Conservation (phyloP, 1,284 basidiomycete genomes). For the Pholiota adiposa region DNA sequence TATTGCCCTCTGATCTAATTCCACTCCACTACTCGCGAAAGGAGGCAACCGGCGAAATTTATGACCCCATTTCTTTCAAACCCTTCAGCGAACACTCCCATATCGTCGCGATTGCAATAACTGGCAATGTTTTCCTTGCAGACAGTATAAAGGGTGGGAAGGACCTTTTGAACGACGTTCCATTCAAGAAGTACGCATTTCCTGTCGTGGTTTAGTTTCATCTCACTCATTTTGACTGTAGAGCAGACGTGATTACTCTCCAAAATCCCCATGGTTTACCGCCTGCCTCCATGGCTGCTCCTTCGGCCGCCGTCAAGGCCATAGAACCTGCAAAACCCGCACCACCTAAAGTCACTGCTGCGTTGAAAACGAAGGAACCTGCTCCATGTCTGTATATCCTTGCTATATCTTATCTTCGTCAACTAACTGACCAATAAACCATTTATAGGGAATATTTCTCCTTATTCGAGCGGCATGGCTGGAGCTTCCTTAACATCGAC, state of each 20-base stretch:
- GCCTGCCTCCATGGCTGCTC: constrained; percentile 52
- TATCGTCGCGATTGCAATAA: constrained; percentile 87
- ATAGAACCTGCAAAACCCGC: constrained; percentile 34
- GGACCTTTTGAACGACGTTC: constrained; percentile 86
- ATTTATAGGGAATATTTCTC: constrained; percentile 83
- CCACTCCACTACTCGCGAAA: constrained; percentile 87
- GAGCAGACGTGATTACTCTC: constrained; percentile 90
- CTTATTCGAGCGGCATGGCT: constrained; percentile 88
- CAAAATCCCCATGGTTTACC: constrained; percentile 85
- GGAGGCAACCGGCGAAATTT: constrained; percentile 76
- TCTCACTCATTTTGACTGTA: constrained; percentile 28
- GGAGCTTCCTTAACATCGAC: constrained; percentile 96
- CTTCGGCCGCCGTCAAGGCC: constrained; percentile 33
- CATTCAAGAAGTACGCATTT: constrained; percentile 76
- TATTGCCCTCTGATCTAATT: constrained; percentile 82
- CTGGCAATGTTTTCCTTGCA: constrained; percentile 90
- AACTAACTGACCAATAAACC: constrained; percentile 5
- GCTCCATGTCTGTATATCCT: constrained; percentile 57
- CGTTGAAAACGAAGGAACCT: constrained; percentile 55
- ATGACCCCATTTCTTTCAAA: constrained; percentile 94
- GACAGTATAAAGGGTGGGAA: constrained; percentile 89
- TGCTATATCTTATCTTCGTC: constrained; percentile 27
- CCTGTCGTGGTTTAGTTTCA: constrained; percentile 4
- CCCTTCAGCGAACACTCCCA: constrained; percentile 91
- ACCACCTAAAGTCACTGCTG: constrained; percentile 34